These are phyloP conservation scores for Gaertneriomyces sp. DNA, from an alignment of 192 early-diverging fungal genomes.

Conservation along the genomic window DNA sequence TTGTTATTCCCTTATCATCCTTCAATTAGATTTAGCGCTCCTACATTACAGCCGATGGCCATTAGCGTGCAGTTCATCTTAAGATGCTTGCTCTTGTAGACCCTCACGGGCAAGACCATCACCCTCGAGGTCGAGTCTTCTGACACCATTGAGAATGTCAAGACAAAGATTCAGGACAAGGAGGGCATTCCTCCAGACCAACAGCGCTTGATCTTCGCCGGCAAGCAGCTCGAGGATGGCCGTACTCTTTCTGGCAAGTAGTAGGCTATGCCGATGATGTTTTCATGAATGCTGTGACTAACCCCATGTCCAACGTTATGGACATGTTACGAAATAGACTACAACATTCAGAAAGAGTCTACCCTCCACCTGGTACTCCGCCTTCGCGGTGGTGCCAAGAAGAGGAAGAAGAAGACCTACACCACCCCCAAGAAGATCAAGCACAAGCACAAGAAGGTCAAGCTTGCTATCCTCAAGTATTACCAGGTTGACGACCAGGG, in stretches of 20 bases:
- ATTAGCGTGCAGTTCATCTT: too few species aligned
- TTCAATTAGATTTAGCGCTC: too few species aligned
- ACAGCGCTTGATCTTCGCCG: conserved; percentile 77
- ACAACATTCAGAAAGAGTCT: conserved; percentile 71
- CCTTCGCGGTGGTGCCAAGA: conserved; percentile 77
- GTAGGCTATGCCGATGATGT: too few species aligned
- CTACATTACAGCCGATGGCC: too few species aligned
- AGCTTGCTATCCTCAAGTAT: conserved; percentile 91
- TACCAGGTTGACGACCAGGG: conserved; percentile 97
- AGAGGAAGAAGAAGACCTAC: conserved; percentile 99
- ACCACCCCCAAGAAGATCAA: conserved; percentile 99
- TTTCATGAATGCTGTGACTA: too few species aligned
- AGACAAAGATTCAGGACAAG: conserved; percentile 78
- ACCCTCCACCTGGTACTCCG: conserved; percentile 67
- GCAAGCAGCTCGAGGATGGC: conserved; percentile 76
- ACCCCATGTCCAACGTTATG: too few species aligned
- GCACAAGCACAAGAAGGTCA: conserved; percentile 99
- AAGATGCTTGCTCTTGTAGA: conserved; percentile 58
- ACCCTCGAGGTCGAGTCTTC: conserved; percentile 73
- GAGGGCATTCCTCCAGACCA: conserved; percentile 76
- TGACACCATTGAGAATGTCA: conserved; percentile 76
- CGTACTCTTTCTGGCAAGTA: conserved; percentile 65
- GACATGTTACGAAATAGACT: too few species aligned
- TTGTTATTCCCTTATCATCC: too few species aligned
- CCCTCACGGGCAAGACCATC: conserved; percentile 75